A percentile compares a stretch with the other conserved stretches of the same genome.
Conservation (phyloP, 495 filamentous ascomycete species). For the Clohesyomyces aquaticus region DNA sequence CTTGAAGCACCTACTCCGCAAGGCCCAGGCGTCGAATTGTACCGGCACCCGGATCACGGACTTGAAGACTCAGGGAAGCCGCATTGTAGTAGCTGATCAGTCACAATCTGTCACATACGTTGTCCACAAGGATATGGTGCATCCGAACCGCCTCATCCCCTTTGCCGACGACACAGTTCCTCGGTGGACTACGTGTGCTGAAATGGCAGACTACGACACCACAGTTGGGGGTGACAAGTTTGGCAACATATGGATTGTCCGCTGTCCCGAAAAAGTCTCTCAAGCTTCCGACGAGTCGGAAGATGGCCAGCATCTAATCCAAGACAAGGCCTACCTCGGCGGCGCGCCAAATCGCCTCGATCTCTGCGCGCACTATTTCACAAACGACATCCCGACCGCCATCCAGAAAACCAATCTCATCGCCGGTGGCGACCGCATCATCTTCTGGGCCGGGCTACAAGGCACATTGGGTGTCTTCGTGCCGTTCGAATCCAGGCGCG, state of each 20-base stretch:
- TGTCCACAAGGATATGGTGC: constrained; percentile 86
- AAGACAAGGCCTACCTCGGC: constrained; percentile 85
- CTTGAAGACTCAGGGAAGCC: constrained; percentile 86
- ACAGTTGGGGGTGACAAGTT: constrained; percentile 96
- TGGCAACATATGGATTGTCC: constrained; percentile 90
- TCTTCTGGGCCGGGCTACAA: constrained; percentile 92
- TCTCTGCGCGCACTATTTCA: constrained; percentile 83
- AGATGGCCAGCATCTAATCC: constrained; percentile 82
- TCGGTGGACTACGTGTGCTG: constrained; percentile 82
- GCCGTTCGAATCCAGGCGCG: constrained; percentile 86
- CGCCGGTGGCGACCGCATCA: constrained; percentile 84
- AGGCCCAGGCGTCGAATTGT: constrained; percentile 74
- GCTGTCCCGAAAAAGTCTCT: constrained; percentile 82
- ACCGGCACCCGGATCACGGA: constrained; percentile 82
- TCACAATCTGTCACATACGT: constrained; percentile 88
- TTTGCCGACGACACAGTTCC: constrained; percentile 89
- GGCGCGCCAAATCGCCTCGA: constrained; percentile 83
- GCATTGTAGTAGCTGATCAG: constrained; percentile 89
- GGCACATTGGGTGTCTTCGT: constrained; percentile 91
- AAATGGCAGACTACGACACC: constrained; percentile 98
- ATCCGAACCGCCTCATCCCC: constrained; percentile 77
- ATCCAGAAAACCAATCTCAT: constrained; percentile 89
- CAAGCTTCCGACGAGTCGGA: constrained; percentile 92
- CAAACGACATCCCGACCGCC: constrained; percentile 89
- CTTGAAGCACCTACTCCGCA: constrained; percentile 85